A percentile compares a stretch with the other conserved stretches of the same genome.
Conservation (phyloP, 345 rosid genomes). For the Salix viminalis region DNA sequence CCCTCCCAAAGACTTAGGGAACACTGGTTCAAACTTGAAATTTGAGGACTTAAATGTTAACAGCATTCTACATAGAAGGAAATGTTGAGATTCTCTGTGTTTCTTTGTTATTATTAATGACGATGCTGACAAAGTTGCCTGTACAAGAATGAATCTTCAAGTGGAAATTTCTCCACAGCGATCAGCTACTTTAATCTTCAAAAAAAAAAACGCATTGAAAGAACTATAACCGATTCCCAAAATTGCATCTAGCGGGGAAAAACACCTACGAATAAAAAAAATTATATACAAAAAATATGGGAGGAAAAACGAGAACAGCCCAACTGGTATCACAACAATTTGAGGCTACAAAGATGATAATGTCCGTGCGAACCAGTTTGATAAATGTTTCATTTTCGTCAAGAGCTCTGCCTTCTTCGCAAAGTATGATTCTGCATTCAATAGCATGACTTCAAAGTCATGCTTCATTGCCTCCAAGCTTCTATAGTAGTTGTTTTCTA, state of each 20-base stretch:
- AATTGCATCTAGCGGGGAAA: background rate
- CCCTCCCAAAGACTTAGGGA: background rate
- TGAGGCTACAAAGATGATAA: slow-evolving; percentile 44
- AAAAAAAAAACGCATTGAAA: background rate
- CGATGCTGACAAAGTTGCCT: slow-evolving; percentile 9
- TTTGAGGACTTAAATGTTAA: background rate
- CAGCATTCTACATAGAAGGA: background rate
- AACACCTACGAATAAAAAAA: background rate
- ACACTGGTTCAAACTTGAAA: background rate
- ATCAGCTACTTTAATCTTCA: slow-evolving; percentile 10
- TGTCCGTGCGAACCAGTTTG: slow-evolving; percentile 49
- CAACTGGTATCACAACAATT: slow-evolving; percentile 2
- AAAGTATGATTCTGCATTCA: slow-evolving; percentile 62
- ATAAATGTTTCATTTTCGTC: slow-evolving; percentile 49
- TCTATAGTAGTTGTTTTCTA: slow-evolving; percentile 81
- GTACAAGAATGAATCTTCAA: slow-evolving; percentile 39
- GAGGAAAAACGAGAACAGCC: background rate
- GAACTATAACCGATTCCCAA: slow-evolving; percentile 10
- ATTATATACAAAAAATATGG: slow-evolving; percentile 40
- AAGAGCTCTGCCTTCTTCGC: slow-evolving; percentile 50
- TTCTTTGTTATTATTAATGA: slow-evolving; percentile 11
- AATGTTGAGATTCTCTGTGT: background rate
- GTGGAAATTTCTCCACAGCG: slow-evolving; percentile 31
- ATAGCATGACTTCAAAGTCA: slow-evolving; percentile 61
- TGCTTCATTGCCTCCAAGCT: slow-evolving; percentile 71